Base-by-base conservation (phyloP, 805 yeast species). In the Candida boleticola region DNA sequence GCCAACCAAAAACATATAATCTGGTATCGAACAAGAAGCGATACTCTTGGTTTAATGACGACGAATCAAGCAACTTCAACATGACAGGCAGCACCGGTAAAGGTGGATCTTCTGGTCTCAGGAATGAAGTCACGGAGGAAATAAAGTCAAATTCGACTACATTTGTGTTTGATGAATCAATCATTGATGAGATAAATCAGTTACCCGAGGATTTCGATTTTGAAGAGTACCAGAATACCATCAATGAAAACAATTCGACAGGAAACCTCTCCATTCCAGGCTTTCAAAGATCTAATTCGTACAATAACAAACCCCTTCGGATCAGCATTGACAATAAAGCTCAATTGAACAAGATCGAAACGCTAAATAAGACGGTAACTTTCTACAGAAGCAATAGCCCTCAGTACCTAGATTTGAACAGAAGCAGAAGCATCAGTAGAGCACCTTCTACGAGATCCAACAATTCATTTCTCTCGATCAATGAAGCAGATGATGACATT, bases 161-260 rank as follows among this genome's bases (percentile, higher is more conserved):
- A 7, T 38, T 38, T 21, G 36, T 38, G 10, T 35, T 54, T 30
- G 63, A 64, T 35, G 55, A 63, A 36, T 69, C 63, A 29, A 39
- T 65, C 2, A 46, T 66, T 3, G 73, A 66, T 43, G 73, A 66
- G 46, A 53, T 64, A 13, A 66, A 66, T 41, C 55, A 51, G 47
- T 36, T 66, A 3, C 70, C 71, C 0, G 68, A 57, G 39, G 74
- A 68, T 48, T 68, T 51, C 48, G 74, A 69, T 40, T 67, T 67
- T 43, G 63, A 60, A 21, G 66, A 64, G 19, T 34, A 47, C 42
- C 41, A 45, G 29, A 23, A 23, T 23, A 23, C 27, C 27, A 23
- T 23, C 11, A 32, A 34, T n/a, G 14, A 29, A n/a, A 9, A 29
- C 13, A 10, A 27, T 6, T 13, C 40, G 17, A 9, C 45, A 37